phyloP scores from a whole-genome alignment of 2,329 filamentous ascomycete species.

The Neonectria punicea region DNA sequence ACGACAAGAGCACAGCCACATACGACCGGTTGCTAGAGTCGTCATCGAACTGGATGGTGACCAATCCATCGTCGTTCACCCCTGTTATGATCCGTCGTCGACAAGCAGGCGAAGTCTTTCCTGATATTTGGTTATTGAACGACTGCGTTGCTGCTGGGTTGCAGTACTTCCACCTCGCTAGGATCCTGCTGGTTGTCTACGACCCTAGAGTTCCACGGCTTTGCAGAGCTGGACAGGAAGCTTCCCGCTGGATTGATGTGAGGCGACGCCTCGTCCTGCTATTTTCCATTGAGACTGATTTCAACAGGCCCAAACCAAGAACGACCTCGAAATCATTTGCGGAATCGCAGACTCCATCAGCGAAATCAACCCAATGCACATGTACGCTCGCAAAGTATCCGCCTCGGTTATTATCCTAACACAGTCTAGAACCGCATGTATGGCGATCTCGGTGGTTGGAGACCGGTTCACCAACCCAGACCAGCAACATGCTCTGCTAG shows the following conservation, averaged over 20 bases:
- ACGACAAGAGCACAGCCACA: slow-evolving; percentile 23
- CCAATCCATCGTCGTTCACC: slow-evolving; percentile 39
- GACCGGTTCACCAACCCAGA: slow-evolving; percentile 42
- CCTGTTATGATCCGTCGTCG: slow-evolving; percentile 34
- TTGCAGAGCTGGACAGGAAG: slow-evolving; percentile 29
- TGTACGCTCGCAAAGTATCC: slow-evolving; percentile 22
- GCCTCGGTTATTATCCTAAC: no score
- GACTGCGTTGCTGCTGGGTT: slow-evolving; percentile 38
- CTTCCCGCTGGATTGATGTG: slow-evolving; percentile 30
- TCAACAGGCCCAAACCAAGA: slow-evolving; percentile 33
- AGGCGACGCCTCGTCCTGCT: not conserved
- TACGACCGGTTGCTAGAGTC: slow-evolving; percentile 37
- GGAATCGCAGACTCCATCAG: slow-evolving; percentile 39
- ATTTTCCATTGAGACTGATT: not conserved
- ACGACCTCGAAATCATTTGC: slow-evolving; percentile 41
- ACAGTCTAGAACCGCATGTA: slow-evolving; percentile 30
- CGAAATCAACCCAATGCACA: slow-evolving; percentile 35
- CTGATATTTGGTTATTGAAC: slow-evolving; percentile 40
- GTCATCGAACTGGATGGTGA: slow-evolving; percentile 34
- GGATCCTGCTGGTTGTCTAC: slow-evolving; percentile 41
- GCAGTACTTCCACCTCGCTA: slow-evolving; percentile 43
- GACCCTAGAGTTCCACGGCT: slow-evolving; percentile 40
- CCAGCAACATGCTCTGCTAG: slow-evolving; percentile 24
- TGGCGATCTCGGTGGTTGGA: slow-evolving; percentile 44
- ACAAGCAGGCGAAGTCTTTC: slow-evolving; percentile 26